Evolutionary conservation across 2,329 filamentous ascomycete genomes (phyloP).

Genomic region (Trichophyton mentagrophytes): DNA sequence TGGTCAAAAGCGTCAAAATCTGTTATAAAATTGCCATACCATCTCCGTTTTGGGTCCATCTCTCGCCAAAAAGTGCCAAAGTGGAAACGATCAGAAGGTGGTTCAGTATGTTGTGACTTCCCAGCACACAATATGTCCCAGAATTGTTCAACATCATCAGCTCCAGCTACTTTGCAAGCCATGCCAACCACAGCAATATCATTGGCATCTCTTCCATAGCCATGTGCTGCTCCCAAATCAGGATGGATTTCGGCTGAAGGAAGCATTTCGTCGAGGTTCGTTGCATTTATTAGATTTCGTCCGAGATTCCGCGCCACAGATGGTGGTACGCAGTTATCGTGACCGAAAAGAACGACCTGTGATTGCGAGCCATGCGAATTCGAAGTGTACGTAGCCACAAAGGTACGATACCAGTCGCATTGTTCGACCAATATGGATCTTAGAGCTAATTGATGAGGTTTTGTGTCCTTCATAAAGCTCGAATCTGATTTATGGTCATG

Average conservation of each 20-base stretch:
- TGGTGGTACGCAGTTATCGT: slow-evolving; percentile 27
- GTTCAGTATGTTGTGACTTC: background rate
- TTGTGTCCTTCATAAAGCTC: slow-evolving; percentile 14
- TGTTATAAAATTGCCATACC: slow-evolving; percentile 13
- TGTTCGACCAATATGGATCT: slow-evolving; percentile 25
- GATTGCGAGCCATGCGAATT: slow-evolving; percentile 8
- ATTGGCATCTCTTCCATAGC: background rate
- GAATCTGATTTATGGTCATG: slow-evolving; percentile 9
- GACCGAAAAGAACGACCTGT: slow-evolving; percentile 25
- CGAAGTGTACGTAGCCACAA: slow-evolving; percentile 13
- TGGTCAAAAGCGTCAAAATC: slow-evolving; percentile 22
- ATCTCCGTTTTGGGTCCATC: slow-evolving; percentile 2
- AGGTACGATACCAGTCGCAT: slow-evolving; percentile 25
- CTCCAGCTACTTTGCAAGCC: slow-evolving; percentile 6
- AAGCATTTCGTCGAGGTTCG: background rate
- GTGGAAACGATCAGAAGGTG: slow-evolving; percentile 8
- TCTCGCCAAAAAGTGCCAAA: slow-evolving; percentile 9
- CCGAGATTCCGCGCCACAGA: slow-evolving; percentile 19
- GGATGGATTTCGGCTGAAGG: background rate
- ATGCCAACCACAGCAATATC: slow-evolving; percentile 9
- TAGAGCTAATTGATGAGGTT: slow-evolving; percentile 22
- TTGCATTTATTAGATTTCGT: slow-evolving; percentile 3
- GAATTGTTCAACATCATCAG: slow-evolving; percentile 5
- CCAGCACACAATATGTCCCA: slow-evolving; percentile 7
- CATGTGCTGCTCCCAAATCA: background rate